Evolutionary conservation across 768 basidiomycete species (phyloP), one percentile per base, ranked within the genome.

Genomic region (Agrocybe pediades): DNA sequence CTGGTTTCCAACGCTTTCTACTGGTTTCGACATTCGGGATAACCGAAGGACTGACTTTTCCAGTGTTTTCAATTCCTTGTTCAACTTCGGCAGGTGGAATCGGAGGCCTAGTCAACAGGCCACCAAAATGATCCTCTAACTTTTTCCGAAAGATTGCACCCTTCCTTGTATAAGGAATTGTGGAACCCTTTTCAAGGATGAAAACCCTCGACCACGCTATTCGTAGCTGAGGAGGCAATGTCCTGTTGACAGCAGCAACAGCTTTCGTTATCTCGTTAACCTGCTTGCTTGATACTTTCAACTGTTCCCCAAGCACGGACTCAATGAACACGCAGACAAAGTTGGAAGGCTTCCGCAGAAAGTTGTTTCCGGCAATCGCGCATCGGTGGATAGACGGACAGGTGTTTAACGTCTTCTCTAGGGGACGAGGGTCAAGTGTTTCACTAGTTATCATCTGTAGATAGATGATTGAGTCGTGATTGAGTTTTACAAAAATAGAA

Each of bases 361-460:
- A 69, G 27, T 64, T 65, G 48, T 70, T 66, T n/a, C 69, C 69
- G 16, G 67, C 52, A 17, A 70, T 44, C 24, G 65, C 65, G 20
- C 63, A 58, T 29, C 60, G 61, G 1, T 46, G 43, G 6, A 70
- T 58, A 0, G 52, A 49, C 0, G 62, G 57, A 26, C 46, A 65
- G 5, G 49, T 16, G 40, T 65, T 55, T 15, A 70, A 47, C 0
- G 56, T 41, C 6, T 54, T 55, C 48, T 70, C 69, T 9, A 68
- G 51, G 1, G 55, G 45, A 17, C 67, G 66, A 16, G 67, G 69
- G 53, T 70, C 69, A 11, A 68, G 58, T 15, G 53, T 65, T 49
- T 70, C 68, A 8, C 66, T 60, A 4, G 65, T 63, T 13, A 30
- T 23, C 57, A 67, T 53, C 68, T n/a, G n/a, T n/a, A n/a, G n/a